These are phyloP conservation scores for Aureobasidium sp. DNA, from an alignment of 2,329 filamentous ascomycete species.

Conservation along the genomic window DNA sequence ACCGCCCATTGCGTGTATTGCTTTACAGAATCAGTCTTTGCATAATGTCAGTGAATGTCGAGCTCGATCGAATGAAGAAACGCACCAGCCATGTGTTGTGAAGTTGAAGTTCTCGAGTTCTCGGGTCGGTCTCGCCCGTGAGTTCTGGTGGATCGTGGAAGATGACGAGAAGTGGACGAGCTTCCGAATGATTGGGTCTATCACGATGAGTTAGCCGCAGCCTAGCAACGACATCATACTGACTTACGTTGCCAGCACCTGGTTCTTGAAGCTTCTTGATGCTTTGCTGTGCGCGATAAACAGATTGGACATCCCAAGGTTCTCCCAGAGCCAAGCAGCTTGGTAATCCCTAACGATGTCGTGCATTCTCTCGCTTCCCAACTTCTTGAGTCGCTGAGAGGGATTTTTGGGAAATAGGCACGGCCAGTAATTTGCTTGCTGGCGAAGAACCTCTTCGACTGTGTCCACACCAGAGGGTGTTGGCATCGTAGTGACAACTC, in stretches of 20 bases:
- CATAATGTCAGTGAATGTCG: conserved; percentile 34
- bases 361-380: conserved; percentile 59
- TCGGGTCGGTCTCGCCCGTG: conserved; percentile 36
- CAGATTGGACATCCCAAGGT: conserved; percentile 70
- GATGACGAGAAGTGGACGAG: conserved; percentile 68
- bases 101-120: conserved; percentile 63
- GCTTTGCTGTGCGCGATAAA: conserved; percentile 69
- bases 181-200: conserved; percentile 55
- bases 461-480: conserved; percentile 49
- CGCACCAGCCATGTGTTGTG: conserved; percentile 83
- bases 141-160: conserved; percentile 72
- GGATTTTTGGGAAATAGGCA: conserved; percentile 66
- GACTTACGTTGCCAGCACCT: conserved; percentile 64
- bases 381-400: conserved; percentile 26
- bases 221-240: not conserved
- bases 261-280: conserved; percentile 74
- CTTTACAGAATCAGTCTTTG: conserved; percentile 70
- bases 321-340: conserved; percentile 61
- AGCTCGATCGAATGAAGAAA: not conserved
- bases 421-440: conserved; percentile 70
- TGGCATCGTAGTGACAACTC: conserved; percentile 42
- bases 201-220: not conserved
- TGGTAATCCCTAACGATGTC: conserved; percentile 77
- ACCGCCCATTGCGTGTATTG: conserved; percentile 81
- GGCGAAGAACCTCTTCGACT: conserved; percentile 50